Base-by-base conservation (phyloP, 352 stramenopile genomes). In the Blastocystis sp. region DNA sequence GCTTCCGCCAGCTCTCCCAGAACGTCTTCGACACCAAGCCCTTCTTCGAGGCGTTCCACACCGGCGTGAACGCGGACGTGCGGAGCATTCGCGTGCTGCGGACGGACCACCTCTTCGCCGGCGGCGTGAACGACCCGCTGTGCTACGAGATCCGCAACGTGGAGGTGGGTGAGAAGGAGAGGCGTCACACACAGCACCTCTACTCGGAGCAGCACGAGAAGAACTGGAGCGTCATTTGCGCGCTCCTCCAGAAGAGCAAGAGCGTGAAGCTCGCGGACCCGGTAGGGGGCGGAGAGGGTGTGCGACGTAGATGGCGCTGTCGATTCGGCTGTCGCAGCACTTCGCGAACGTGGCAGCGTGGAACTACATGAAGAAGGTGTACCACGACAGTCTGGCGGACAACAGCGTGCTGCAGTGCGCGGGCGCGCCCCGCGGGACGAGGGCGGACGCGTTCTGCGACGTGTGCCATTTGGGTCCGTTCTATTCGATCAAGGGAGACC, bases 71-170 rank as follows among this genome's bases (percentile, higher is more conserved):
- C 45, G 45, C 16, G 45, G 16, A 19, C 6, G 6, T 55, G 45
- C 45, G 45, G 45, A 6, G 45, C 45, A 16, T 55, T 6, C 45
- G 45, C 45, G 45, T 55, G 45, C 45, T 55, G 45, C 45, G 16
- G 45, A 55, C 45, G 45, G 45, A 55, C 45, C 45, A 55, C 45
- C 45, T 55, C 0, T 6, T 55, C 6, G 45, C 45, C 6, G 45
- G 16, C 45, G 45, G 45, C 45, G 45, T 16, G 45, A 55, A 77
- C 33, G 66, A 77, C 45, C 66, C 66, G 37, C 37, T 77, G 33
- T 77, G 66, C 33, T 77, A 33, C 45, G 66, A 77, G 45, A 45
- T 77, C n/a, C 26, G 66, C 3, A 77, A 77, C 45, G 21, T 71
- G 41, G 31, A 71, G n/a, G 63, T 71, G 41, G 4, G 26, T n/a